phyloP scores from a whole-genome alignment of 176 grass and related monocot species.

The Microstegium vimineum region DNA sequence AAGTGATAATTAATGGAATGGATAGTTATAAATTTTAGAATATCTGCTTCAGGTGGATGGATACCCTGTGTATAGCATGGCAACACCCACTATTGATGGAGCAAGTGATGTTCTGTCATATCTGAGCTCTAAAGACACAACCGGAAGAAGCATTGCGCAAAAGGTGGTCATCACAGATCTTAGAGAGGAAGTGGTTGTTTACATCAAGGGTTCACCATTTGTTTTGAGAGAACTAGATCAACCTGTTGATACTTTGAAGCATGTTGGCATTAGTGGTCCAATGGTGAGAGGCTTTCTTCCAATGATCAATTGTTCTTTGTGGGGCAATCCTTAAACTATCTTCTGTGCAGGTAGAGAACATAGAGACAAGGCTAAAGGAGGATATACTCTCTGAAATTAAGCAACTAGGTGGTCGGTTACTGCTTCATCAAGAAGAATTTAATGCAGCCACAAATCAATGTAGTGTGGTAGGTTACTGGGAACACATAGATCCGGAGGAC shows the following conservation, averaged over 20 bases:
- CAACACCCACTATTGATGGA: conserved; percentile 90
- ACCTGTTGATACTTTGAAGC: conserved; percentile 97
- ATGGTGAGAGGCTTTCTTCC: conserved; percentile 60
- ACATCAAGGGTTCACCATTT: conserved; percentile 88
- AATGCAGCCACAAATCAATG: conserved; percentile 48
- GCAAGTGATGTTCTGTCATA: conserved; percentile 84
- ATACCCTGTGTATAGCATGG: conserved; percentile 97
- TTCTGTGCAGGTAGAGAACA: conserved; percentile 72
- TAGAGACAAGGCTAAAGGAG: conserved; percentile 93
- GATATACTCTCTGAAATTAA: conserved; percentile 83
- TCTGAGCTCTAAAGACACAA: conserved; percentile 77
- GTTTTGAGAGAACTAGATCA: conserved; percentile 98
- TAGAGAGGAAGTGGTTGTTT: conserved; percentile 96
- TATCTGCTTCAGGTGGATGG: conserved; percentile 70
- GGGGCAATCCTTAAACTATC: conserved; percentile 23
- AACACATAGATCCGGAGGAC: conserved; percentile 66
- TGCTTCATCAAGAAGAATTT: conserved; percentile 84
- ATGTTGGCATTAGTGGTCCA: conserved; percentile 97
- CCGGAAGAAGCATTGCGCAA: conserved; percentile 30
- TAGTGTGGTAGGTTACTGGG: conserved; percentile 96
- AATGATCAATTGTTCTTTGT: background rate
- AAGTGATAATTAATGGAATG: conserved; percentile 4
- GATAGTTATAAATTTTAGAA: background rate
- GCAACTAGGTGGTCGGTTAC: conserved; percentile 67
- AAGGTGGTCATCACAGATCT: conserved; percentile 80